These are phyloP conservation scores for Tetrahymena malaccensis DNA, from an alignment of 73 alveolate species.

Conservation along the genomic window DNA sequence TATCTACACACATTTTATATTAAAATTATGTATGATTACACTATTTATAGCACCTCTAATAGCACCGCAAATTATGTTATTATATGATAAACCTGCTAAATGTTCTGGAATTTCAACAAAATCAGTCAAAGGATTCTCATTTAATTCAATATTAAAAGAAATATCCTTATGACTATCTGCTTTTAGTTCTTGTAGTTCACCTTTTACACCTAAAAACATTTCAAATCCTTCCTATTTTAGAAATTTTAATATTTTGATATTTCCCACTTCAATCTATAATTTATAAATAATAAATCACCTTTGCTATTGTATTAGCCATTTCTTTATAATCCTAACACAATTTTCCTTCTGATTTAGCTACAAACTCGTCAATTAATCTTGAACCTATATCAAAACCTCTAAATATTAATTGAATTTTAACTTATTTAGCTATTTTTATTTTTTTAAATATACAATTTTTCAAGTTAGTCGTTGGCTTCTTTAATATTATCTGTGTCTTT, in stretches of 20 bases:
- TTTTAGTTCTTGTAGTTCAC: slow-evolving; percentile 6
- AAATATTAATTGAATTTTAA: not conserved
- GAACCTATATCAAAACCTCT: slow-evolving; percentile 31
- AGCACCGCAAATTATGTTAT: slow-evolving; percentile 35
- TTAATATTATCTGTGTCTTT: slow-evolving; percentile 29
- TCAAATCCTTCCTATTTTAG: slow-evolving; percentile 10
- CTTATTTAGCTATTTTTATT: not conserved
- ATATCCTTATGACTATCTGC: slow-evolving; percentile 27
- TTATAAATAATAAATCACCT: not conserved
- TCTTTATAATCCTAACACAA: slow-evolving; percentile 22
- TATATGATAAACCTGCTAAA: slow-evolving; percentile 25
- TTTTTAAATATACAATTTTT: not conserved
- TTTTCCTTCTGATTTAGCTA: slow-evolving; percentile 29
- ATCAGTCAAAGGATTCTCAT: slow-evolving; percentile 33
- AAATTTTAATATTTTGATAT: not conserved
- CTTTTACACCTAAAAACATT: slow-evolving; percentile 38
- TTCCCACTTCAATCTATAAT: not conserved
- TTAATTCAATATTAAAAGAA: slow-evolving; percentile 8
- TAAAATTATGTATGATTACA: not conserved
- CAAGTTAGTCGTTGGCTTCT: slow-evolving; percentile 37
- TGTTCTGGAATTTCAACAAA: slow-evolving; percentile 44
- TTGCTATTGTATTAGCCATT: slow-evolving; percentile 34
- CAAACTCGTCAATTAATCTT: slow-evolving; percentile 29
- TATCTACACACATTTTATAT: not conserved
- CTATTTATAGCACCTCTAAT: slow-evolving; percentile 35